These are phyloP conservation scores for Trichophyton simii DNA, from an alignment of 2,329 filamentous ascomycete genomes.

Conservation along the genomic window DNA sequence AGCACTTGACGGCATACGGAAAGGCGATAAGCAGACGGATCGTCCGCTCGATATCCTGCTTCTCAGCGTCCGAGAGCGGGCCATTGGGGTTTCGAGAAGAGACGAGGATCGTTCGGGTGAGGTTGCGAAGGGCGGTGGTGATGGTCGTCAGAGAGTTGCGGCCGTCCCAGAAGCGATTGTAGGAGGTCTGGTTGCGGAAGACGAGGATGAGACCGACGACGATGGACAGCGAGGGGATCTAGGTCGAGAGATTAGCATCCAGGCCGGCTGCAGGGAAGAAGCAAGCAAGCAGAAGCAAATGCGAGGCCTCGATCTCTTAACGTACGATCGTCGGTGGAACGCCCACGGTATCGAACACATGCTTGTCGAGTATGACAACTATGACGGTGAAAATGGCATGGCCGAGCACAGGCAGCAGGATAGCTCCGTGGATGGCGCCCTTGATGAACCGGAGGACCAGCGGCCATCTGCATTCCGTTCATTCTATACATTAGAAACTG, in stretches of 20 bases:
- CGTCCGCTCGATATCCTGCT: slow-evolving; percentile 45
- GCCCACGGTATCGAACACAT: slow-evolving; percentile 39
- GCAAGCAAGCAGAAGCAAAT: background rate
- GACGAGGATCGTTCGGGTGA: slow-evolving; percentile 44
- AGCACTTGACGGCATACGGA: slow-evolving; percentile 52
- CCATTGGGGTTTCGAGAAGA: slow-evolving; percentile 30
- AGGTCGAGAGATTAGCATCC: background rate
- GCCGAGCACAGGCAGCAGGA: slow-evolving; percentile 44
- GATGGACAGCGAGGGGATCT: slow-evolving; percentile 51
- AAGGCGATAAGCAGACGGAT: slow-evolving; percentile 49
- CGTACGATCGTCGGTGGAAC: slow-evolving; percentile 47
- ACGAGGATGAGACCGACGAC: slow-evolving; percentile 57
- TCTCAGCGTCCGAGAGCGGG: slow-evolving; percentile 32
- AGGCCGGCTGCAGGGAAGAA: background rate
- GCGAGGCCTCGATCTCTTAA: background rate
- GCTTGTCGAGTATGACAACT: slow-evolving; percentile 46
- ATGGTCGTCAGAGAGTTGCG: slow-evolving; percentile 45
- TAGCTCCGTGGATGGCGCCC: slow-evolving; percentile 49
- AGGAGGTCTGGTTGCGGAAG: slow-evolving; percentile 52
- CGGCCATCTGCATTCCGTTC: slow-evolving; percentile 40
- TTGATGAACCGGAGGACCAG: slow-evolving; percentile 53
- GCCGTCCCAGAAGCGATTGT: slow-evolving; percentile 53
- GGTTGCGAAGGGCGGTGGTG: slow-evolving; percentile 47
- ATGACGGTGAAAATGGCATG: slow-evolving; percentile 48
- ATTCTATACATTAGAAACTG: background rate